phyloP scores from a whole-genome alignment of 2,329 filamentous ascomycete genomes.

The Colletotrichum sp. region DNA sequence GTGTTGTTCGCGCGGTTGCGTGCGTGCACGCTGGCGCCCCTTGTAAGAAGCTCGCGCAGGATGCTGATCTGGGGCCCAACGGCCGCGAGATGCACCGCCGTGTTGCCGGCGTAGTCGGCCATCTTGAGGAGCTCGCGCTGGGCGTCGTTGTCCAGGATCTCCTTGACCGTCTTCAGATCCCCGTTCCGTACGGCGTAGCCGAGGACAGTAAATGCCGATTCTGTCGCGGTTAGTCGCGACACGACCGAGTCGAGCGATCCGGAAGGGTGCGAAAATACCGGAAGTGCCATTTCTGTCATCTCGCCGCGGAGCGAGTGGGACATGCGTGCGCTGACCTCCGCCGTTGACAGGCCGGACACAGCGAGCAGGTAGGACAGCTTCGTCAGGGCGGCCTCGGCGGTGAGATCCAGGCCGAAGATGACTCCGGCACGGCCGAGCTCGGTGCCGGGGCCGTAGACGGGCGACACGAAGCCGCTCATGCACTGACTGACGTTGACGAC shows the following conservation, averaged over 20 bases:
- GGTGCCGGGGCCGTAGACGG: constrained; percentile 79
- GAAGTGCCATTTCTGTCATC: constrained; percentile 76
- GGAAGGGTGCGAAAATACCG: constrained; percentile 78
- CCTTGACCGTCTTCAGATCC: constrained; percentile 67
- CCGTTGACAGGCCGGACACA: constrained; percentile 63
- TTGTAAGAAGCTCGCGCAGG: constrained; percentile 61
- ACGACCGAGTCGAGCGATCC: constrained; percentile 51
- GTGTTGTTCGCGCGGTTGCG: constrained; percentile 71
- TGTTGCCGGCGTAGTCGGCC: constrained; percentile 83
- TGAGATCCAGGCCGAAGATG: constrained; percentile 88
- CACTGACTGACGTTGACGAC: constrained; percentile 95
- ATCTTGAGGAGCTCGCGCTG: constrained; percentile 70
- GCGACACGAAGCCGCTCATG: constrained; percentile 76
- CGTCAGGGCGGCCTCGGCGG: constrained; percentile 87
- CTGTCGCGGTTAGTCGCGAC: constrained; percentile 48
- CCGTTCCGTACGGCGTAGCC: constrained; percentile 81
- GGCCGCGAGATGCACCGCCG: constrained; percentile 64
- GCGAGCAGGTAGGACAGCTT: constrained; percentile 89
- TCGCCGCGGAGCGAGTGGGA: constrained; percentile 80
- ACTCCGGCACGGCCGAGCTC: constrained; percentile 83
- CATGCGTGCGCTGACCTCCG: constrained; percentile 74
- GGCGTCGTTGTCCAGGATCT: constrained; percentile 70
- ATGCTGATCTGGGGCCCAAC: constrained; percentile 60
- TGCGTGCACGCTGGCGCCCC: constrained; percentile 71
- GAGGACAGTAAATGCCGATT: constrained; percentile 75